Base-by-base conservation (phyloP, 805 yeast genomes). In the Candida glaebosa region DNA sequence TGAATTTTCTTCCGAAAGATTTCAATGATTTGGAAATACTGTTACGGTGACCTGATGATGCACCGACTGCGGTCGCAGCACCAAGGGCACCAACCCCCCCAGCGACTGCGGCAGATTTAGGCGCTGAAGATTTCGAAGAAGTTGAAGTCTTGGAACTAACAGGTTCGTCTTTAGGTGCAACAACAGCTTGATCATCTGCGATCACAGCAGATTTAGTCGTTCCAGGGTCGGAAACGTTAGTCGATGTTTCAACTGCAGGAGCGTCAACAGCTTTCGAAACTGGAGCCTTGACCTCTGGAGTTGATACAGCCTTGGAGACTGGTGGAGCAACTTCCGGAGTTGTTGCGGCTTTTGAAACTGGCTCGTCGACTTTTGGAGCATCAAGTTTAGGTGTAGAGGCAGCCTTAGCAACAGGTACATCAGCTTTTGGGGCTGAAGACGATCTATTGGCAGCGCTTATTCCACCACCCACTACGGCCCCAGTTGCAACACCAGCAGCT, bases 401-500 rank as follows among this genome's bases (percentile, higher is more conserved):
- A n/a, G n/a, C n/a, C n/a, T n/a, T n/a, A n/a, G n/a, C n/a, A 34
- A 5, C 24, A 9, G 22, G 18, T 34, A 7, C 33, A 12, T n/a
- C 8, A 32, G 22, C 35, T 32, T 32, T 7, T 12, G 37, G 5
- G 12, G 18, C 12, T 17, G 37, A 54, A 17, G 45, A 52, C 14
- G 41, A 44, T 34, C 43, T 42, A 22, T 49, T 50, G 14, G 49
- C 52, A 19, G 45, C 50, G 24, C 34, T 38, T 17, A 42, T 38
- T 20, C 38, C 42, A 40, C 48, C 41, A 9, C 31, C 31, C 12
- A 28, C 31, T 16, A 43, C 51, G 37, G 39, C 45, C 5, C 43
- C 54, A 34, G 47, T 46, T n/a, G 45, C 46, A 40, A 34, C 38
- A 22, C 42, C 50, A 28, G 46, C 46, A n/a, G 39, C 44, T 31